Evolutionary conservation across 2,329 filamentous ascomycete species (phyloP).

Genomic region (Fusarium marasasianum): DNA sequence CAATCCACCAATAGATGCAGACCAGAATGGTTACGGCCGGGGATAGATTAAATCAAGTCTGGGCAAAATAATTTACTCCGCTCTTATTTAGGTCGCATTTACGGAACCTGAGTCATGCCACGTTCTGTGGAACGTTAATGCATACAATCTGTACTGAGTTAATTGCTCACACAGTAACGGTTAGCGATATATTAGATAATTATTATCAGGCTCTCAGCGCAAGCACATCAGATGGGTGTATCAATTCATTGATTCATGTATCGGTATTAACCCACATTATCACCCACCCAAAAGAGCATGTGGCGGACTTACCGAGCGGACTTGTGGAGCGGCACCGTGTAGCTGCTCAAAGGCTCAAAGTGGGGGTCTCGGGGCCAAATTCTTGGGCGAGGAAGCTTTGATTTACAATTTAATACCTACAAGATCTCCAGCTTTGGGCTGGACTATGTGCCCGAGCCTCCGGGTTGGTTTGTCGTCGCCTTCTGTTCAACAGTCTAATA

Average conservation of each 20-base stretch:
- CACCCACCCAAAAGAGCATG: neutral
- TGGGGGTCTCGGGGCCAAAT: fast-evolving
- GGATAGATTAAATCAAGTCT: neutral
- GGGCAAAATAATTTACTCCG: fast-evolving
- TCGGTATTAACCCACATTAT: neutral
- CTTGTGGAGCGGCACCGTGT: neutral
- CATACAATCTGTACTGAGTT: neutral
- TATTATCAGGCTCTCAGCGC: too few relatives aligned
- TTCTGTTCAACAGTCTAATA: neutral
- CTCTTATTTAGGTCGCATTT: neutral
- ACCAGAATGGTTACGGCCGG: neutral
- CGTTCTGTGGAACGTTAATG: neutral
- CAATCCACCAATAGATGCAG: neutral
- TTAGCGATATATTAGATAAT: fast-evolving
- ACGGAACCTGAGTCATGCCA: neutral
- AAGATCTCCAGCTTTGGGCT: neutral
- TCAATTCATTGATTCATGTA: fast-evolving
- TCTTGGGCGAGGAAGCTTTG: fast-evolving
- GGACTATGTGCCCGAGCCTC: fast-evolving
- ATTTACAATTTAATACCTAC: fast-evolving
- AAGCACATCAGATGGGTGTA: fast-evolving
- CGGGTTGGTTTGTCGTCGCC: neutral
- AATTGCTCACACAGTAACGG: fast-evolving
- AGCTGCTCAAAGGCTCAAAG: neutral
- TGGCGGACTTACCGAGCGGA: neutral